Base-by-base conservation (phyloP, 2,329 filamentous ascomycete genomes). In the Mycocentrospora acerina region DNA sequence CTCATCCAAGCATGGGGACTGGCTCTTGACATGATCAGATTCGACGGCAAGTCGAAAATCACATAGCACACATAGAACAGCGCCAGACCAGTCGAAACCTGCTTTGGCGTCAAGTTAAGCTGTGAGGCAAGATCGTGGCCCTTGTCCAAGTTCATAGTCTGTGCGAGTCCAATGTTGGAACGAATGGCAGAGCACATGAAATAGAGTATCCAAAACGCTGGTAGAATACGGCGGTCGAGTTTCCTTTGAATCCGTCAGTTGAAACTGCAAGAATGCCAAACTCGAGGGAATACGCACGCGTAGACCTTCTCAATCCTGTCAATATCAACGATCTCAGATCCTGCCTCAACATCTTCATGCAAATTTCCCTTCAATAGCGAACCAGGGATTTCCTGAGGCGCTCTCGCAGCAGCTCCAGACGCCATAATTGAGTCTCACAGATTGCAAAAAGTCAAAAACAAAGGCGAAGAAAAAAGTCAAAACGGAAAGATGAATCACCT, bases 41-140 rank as follows among this genome's bases (percentile, higher is more conserved):
- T 95, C 4, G 88, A 93, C 0, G 90, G 90, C 37, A 88, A 79
- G 63, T 95, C 90, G 56, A 95, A 94, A 37, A 95, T 69, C 44
- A 95, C 89, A 68, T 95, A 95, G 60, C 88, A 84, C 45, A 95
- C 89, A 63, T 95, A 95, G 73, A 95, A 95, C 12, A 95, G 75
- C 4, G 90, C 88, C 26, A 95, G 73, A 32, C 87, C 88, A 0
- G 86, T 90, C 0, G 89, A 94, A 12, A 89, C 83, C 67, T 95
- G 85, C 55, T 86, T 86, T 8, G 83, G 69, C 0, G 81, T 82
- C 49, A 95, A 72, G 43, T 81, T 62, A 34, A 95, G 77, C 25
- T 85, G 78, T 2, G 80, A 79, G 52, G 79, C 79, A n/a, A 95
- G 80, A 60, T 93, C 85, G 62, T 95, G 88, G 24, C 79, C 77